phyloP scores from a whole-genome alignment of 768 basidiomycete genomes.

The Panaeolus papilionaceus region DNA sequence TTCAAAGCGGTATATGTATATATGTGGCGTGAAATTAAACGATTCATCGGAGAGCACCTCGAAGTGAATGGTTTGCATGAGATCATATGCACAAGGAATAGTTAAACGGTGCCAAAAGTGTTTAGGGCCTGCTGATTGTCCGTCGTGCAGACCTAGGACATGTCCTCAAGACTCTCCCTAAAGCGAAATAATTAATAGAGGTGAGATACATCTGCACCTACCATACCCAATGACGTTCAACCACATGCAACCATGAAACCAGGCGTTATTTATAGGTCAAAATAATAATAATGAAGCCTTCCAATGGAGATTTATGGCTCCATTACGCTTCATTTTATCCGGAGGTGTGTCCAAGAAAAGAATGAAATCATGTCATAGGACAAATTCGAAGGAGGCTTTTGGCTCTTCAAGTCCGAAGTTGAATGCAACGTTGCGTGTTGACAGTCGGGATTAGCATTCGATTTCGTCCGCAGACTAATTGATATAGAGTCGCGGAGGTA shows the following conservation, averaged over 20 bases:
- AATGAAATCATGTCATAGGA: background rate
- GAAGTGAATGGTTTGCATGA: too few species aligned
- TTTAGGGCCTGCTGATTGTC: too few species aligned
- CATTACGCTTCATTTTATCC: background rate
- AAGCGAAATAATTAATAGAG: background rate
- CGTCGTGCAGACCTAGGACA: too few species aligned
- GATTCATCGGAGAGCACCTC: too few species aligned
- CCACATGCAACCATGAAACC: slow-evolving; percentile 8
- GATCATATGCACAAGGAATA: too few species aligned
- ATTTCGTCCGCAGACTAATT: too few species aligned
- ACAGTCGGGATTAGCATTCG: background rate
- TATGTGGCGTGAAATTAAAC: too few species aligned
- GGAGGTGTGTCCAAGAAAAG: background rate
- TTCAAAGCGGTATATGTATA: too few species aligned
- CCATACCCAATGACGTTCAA: background rate
- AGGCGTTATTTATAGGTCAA: background rate
- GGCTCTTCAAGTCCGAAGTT: background rate
- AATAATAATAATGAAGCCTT: background rate
- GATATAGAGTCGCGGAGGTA: background rate
- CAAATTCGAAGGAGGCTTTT: background rate
- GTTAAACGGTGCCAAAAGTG: too few species aligned
- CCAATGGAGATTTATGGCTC: background rate
- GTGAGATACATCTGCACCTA: too few species aligned
- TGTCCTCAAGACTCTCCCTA: background rate
- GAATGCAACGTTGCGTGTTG: background rate